Conservation (phyloP, 306 rosid genomes). For the Rubus idaeus region DNA sequence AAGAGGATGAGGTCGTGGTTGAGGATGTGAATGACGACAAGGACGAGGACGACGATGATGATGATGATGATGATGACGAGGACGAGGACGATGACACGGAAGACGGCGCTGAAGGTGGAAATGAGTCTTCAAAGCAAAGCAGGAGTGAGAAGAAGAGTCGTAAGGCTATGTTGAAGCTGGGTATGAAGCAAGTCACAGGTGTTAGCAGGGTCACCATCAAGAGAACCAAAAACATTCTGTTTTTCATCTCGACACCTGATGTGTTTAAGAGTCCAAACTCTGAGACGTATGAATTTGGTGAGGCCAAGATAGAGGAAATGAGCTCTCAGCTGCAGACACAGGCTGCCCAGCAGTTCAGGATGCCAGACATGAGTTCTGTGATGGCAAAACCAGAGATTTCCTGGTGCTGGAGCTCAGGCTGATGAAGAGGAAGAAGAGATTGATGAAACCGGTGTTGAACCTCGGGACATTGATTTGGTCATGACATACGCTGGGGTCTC, state of each 20-base stretch:
- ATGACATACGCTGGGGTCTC: constrained; percentile 93
- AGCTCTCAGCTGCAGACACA: constrained; percentile 88
- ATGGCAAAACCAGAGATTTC: constrained; percentile 55
- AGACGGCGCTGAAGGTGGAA: constrained; percentile 54
- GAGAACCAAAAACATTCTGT: constrained; percentile 75
- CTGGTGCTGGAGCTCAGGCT: constrained; percentile 46
- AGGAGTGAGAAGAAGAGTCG: constrained; percentile 98
- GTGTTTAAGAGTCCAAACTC: constrained; percentile 91
- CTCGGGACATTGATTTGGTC: constrained; percentile 82
- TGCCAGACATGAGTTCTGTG: constrained; percentile 72
- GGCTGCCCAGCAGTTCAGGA: constrained; percentile 91
- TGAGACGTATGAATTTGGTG: constrained; percentile 77
- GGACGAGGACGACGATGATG: constrained; percentile 50
- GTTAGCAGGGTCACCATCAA: constrained; percentile 91
- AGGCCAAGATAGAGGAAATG: constrained; percentile 86
- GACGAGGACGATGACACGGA: constrained; percentile 54
- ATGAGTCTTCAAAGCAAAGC: constrained; percentile 90
- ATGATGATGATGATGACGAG: constrained; percentile 53
- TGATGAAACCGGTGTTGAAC: constrained; percentile 71
- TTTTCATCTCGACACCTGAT: constrained; percentile 90
- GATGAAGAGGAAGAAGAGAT: constrained; percentile 76
- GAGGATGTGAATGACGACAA: constrained; percentile 76
- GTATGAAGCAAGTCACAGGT: constrained; percentile 82
- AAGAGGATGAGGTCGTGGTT: constrained; percentile 51
- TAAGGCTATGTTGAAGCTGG: constrained; percentile 95